Evolutionary conservation across 306 rosid species (phyloP), one percentile per base, ranked within the genome.

Genomic region (Lathyrus sativus): DNA sequence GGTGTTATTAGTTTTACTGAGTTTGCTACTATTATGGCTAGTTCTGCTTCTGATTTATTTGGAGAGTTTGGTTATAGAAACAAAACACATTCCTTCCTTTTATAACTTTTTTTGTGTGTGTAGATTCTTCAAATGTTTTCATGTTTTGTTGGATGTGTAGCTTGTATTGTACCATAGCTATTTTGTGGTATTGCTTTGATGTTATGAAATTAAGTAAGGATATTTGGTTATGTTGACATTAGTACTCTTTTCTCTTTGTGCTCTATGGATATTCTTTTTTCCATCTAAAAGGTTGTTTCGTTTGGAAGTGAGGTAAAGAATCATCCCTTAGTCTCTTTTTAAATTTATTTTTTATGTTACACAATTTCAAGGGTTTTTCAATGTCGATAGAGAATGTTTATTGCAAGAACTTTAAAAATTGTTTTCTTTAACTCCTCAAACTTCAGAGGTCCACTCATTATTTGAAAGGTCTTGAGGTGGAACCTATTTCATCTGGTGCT

Each of bases 1-100:
- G 96, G 98, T 15, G 91, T 84, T 0, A 92, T 87, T 68, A 92
- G 95, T 43, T 92, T 92, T 75, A 54, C 60, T 48, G 96, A 92
- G 77, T 89, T 92, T 73, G 79, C 90, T 10, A 33, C 77, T 19
- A 85, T 85, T 4, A 89, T 89, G 96, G 91, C 89, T 3, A 80
- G 76, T 19, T 86, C 96, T 8, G 92, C 88, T 26, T 82, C 92
- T 44, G 82, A 81, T 64, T 78, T 80, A 62, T 75, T 91, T 44
- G 93, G 91, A 65, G 80, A 4, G 2, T 53, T 53, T 24, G 17
- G n/a, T 35, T 39, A 38, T 12, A 65, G 41, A 56, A 56, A 56
- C 39, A 28, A 56, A 28, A 56, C 41, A 56, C 41, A 28, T 56
- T 13, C 39, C 8, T 53, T 53, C 22, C 35, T 11, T 19, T 53